Conservation (phyloP, 441 rosid genomes). For the Arabidopsis hybrid region DNA sequence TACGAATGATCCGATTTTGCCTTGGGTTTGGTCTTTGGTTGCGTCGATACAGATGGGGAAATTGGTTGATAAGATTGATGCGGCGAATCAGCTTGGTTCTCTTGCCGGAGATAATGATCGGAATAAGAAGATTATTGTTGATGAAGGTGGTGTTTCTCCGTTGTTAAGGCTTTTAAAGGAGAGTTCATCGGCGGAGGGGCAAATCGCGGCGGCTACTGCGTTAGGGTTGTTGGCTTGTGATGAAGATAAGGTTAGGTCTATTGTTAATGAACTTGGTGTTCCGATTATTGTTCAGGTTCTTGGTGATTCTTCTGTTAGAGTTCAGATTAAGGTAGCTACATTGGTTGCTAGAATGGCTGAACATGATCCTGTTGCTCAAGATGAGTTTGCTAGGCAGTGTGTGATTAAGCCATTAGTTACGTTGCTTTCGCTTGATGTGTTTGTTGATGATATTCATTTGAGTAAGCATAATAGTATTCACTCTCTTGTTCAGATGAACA, state of each 20-base stretch:
- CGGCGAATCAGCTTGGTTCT: slow-evolving; percentile 59
- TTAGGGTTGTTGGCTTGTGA: slow-evolving; percentile 54
- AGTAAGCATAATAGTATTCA: slow-evolving; percentile 60
- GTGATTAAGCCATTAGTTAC: slow-evolving; percentile 70
- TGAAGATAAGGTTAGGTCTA: slow-evolving; percentile 57
- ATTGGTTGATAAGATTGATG: slow-evolving; percentile 56
- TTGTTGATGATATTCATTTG: slow-evolving; percentile 49
- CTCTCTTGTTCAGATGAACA: slow-evolving; percentile 66
- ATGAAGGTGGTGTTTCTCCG: slow-evolving; percentile 71
- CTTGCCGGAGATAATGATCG: slow-evolving; percentile 65
- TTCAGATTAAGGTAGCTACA: slow-evolving; percentile 60
- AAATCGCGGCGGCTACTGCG: slow-evolving; percentile 58
- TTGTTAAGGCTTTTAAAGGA: slow-evolving; percentile 63
- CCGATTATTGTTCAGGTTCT: slow-evolving; percentile 58
- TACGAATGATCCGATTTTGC: slow-evolving; percentile 67
- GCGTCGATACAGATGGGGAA: slow-evolving; percentile 61
- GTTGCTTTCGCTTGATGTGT: slow-evolving; percentile 59
- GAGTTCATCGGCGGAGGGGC: slow-evolving; percentile 54
- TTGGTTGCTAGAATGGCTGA: slow-evolving; percentile 70
- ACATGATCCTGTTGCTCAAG: slow-evolving; percentile 56
- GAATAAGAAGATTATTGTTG: slow-evolving; percentile 69
- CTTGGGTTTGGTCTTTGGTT: slow-evolving; percentile 73
- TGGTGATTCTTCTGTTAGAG: slow-evolving; percentile 59
- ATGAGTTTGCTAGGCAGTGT: slow-evolving; percentile 67
- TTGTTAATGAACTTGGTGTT: slow-evolving; percentile 59